Conservation (phyloP, 306 rosid species). For the Astragalus glycyphyllos region DNA sequence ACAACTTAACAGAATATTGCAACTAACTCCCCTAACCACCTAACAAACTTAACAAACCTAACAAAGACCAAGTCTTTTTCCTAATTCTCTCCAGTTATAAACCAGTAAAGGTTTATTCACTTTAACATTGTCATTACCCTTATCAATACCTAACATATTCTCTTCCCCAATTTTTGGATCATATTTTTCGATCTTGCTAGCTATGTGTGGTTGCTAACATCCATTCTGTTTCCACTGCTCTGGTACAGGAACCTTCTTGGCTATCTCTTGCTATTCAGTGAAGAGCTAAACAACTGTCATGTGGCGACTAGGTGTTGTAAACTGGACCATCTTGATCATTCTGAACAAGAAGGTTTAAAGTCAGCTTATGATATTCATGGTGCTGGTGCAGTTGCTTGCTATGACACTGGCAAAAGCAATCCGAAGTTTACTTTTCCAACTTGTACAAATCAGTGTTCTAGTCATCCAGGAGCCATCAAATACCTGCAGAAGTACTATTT, state of each 20-base stretch:
- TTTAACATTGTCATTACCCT: too few species aligned
- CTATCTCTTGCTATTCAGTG: slow-evolving; percentile 73
- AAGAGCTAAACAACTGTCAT: slow-evolving; percentile 62
- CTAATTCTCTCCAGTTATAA: too few species aligned
- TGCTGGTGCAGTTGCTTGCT: slow-evolving; percentile 89
- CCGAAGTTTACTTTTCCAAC: slow-evolving; percentile 76
- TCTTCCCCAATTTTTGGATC: background rate
- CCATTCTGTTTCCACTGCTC: slow-evolving; percentile 41
- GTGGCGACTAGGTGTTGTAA: slow-evolving; percentile 77
- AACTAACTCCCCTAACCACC: too few species aligned
- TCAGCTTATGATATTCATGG: slow-evolving; percentile 72
- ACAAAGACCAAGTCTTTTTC: too few species aligned
- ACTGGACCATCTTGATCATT: slow-evolving; percentile 50
- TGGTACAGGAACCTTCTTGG: slow-evolving; percentile 87
- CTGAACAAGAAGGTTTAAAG: slow-evolving; percentile 62
- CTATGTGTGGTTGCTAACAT: slow-evolving; percentile 26
- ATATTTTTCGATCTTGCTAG: background rate
- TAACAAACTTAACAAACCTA: too few species aligned
- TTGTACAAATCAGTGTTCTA: slow-evolving; percentile 62
- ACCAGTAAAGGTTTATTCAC: too few species aligned
- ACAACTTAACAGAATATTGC: too few species aligned
- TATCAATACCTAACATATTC: too few species aligned
- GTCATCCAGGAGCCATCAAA: slow-evolving; percentile 55
- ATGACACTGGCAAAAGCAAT: slow-evolving; percentile 58
- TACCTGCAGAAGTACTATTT: slow-evolving; percentile 72